A percentile compares a stretch with the other conserved stretches of the same genome.
phyloP scores from a whole-genome alignment of 495 filamentous ascomycete genomes.

The Hypoxylon crocopeplum region DNA sequence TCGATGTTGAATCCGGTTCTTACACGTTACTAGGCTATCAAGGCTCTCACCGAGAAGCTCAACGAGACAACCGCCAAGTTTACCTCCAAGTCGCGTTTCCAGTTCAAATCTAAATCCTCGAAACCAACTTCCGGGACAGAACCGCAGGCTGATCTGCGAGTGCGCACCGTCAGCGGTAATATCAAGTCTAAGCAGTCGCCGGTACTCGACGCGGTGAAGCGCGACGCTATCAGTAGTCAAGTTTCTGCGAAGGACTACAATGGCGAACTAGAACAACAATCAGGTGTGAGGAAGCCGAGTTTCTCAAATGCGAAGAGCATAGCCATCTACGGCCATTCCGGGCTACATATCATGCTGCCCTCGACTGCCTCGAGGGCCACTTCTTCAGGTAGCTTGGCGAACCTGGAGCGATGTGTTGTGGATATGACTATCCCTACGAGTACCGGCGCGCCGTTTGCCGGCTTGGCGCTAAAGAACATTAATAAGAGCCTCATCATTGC shows the following conservation, averaged over 20 bases:
- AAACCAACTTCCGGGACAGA: constrained; percentile 13
- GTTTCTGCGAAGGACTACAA: constrained; percentile 57
- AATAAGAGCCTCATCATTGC: constrained; percentile 73
- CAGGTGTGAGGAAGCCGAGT: constrained; percentile 59
- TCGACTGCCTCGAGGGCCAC: constrained; percentile 68
- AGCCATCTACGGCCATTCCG: constrained; percentile 65
- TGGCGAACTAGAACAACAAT: constrained; percentile 49
- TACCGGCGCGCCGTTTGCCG: constrained; percentile 71
- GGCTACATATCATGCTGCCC: constrained; percentile 76
- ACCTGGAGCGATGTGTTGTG: constrained; percentile 75
- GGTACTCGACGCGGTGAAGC: constrained; percentile 37
- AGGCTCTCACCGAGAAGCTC: constrained; percentile 51
- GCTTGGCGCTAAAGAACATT: constrained; percentile 74
- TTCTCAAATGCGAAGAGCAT: constrained; percentile 68
- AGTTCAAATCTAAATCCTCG: constrained; percentile 51
- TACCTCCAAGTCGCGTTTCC: constrained; percentile 52
- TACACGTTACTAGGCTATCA: constrained; percentile 43
- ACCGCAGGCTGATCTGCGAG: constrained; percentile 18
- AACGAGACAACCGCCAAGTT: constrained; percentile 49
- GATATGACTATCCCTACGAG: constrained; percentile 75
- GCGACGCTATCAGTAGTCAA: constrained; percentile 38
- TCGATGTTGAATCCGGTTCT: constrained; percentile 7
- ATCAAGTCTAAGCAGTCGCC: constrained; percentile 21
- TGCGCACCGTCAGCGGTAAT: constrained; percentile 28
- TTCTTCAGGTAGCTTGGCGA: constrained; percentile 74